Percentiles rank a stretch among this genome's conserved stretches.
Conservation (phyloP, 768 basidiomycete species). For the Postia placenta region DNA sequence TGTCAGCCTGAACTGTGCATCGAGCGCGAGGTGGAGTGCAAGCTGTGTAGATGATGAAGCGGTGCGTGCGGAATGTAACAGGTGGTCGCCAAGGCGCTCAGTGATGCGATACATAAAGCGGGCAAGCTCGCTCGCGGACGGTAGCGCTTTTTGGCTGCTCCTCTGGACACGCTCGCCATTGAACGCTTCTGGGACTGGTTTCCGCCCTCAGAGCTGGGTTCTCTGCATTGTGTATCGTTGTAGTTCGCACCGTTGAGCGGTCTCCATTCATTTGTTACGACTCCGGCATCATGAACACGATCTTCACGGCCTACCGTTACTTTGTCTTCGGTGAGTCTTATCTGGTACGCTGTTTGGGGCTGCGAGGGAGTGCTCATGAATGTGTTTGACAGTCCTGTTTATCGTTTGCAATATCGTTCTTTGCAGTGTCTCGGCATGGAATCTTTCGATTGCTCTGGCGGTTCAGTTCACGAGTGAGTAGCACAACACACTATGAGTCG, state of each 20-base stretch:
- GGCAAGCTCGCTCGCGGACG: background rate
- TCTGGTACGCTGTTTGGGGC: background rate
- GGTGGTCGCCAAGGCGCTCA: conserved; percentile 1
- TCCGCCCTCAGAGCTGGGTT: conserved; percentile 25
- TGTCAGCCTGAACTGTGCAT: no score
- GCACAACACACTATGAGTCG: no score
- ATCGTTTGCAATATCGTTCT: conserved; percentile 60
- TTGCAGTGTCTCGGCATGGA: conserved; percentile 66
- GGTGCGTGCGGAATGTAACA: background rate
- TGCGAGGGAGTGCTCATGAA: background rate
- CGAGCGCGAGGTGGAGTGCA: no score
- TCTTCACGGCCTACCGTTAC: conserved; percentile 50
- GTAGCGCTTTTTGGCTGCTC: conserved; percentile 1
- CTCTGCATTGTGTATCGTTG: conserved; percentile 17
- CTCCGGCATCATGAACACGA: conserved; percentile 33
- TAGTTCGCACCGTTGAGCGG: conserved; percentile 28
- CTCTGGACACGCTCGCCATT: conserved; percentile 5
- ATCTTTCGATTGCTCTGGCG: conserved; percentile 43
- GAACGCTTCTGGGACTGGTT: conserved; percentile 25
- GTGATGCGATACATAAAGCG: background rate
- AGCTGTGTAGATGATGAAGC: background rate
- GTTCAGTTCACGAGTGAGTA: conserved; percentile 4
- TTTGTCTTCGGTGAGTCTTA: conserved; percentile 49
- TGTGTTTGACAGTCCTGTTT: conserved; percentile 41
- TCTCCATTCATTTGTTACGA: conserved; percentile 19